Percentiles rank a stretch among this genome's conserved stretches.
Evolutionary conservation across 208 protist species (phyloP).

Genomic region (Acanthamoeba castellanii): DNA sequence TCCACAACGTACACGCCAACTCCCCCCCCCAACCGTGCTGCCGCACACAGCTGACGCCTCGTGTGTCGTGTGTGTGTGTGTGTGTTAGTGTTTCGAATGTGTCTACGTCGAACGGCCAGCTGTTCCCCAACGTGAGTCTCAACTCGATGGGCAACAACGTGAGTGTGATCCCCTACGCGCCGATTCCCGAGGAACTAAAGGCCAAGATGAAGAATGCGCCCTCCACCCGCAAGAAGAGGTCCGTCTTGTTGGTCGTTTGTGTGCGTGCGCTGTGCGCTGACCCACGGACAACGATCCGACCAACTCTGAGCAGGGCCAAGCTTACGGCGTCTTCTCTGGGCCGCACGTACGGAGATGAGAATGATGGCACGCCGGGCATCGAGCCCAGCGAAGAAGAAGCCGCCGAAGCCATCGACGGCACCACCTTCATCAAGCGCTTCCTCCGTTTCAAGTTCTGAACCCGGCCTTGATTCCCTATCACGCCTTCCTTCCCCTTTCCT

Average conservation of each 20-base stretch:
- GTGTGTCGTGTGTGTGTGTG: background rate
- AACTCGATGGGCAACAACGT: constrained; percentile 5
- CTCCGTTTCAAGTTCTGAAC: constrained; percentile 2
- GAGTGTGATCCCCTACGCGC: background rate
- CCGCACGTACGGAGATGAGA: background rate
- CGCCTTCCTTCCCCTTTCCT: no score
- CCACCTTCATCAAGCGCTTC: constrained; percentile 67
- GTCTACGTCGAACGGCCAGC: background rate
- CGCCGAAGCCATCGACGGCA: constrained; percentile 23
- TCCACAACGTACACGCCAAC: background rate
- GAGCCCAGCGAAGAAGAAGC: background rate
- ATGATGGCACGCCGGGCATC: background rate
- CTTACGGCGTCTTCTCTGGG: background rate
- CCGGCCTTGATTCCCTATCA: no score
- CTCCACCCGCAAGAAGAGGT: background rate
- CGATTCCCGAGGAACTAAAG: background rate
- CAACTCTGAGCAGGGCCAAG: background rate
- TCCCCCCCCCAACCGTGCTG: background rate
- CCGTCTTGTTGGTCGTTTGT: background rate
- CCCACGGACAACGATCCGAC: no score
- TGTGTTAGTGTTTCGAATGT: background rate
- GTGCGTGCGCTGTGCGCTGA: background rate
- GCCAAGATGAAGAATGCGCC: background rate
- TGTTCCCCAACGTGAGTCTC: constrained; percentile 19
- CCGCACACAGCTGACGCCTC: background rate